Evolutionary conservation across 345 rosid species (phyloP).

Genomic region (Euclidium syriacum): DNA sequence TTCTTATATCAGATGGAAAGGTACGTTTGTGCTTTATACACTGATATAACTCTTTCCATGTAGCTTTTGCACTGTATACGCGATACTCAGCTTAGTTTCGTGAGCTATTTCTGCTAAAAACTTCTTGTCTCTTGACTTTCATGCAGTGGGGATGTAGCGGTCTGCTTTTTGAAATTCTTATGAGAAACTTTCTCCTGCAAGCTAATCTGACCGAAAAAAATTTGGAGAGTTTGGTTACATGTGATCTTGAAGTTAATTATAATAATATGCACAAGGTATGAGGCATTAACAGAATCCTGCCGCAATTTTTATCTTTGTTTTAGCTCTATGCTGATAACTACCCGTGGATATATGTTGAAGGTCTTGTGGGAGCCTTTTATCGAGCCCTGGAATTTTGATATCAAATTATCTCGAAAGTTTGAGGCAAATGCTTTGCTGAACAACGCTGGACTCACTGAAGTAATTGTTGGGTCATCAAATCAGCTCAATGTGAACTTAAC

Average conservation of each 20-base stretch:
- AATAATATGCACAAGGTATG: conserved; percentile 82
- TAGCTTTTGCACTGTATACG: conserved; percentile 8
- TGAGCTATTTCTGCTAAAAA: conserved; percentile 16
- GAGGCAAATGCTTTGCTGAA: conserved; percentile 51
- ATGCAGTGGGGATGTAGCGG: conserved; percentile 85
- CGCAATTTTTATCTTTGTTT: conserved; percentile 4
- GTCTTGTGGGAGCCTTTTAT: conserved; percentile 90
- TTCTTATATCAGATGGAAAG: conserved; percentile 85
- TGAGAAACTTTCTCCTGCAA: conserved; percentile 44
- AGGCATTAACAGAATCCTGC: neutral
- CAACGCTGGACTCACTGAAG: conserved; percentile 49
- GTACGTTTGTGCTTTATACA: conserved; percentile 36
- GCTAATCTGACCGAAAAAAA: conserved; percentile 39
- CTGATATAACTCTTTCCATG: conserved; percentile 6
- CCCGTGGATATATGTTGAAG: conserved; percentile 31
- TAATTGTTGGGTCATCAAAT: conserved; percentile 50
- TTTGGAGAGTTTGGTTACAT: conserved; percentile 42
- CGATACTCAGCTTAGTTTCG: neutral
- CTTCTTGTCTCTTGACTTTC: conserved; percentile 22
- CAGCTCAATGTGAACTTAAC: conserved; percentile 78
- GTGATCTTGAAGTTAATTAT: conserved; percentile 78
- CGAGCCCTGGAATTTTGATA: conserved; percentile 82
- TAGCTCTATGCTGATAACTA: conserved; percentile 15
- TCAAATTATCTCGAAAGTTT: conserved; percentile 40
- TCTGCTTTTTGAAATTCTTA: conserved; percentile 68